Evolutionary conservation across 2,329 filamentous ascomycete genomes (phyloP).

Genomic region (Chrysoporthe puriensis): DNA sequence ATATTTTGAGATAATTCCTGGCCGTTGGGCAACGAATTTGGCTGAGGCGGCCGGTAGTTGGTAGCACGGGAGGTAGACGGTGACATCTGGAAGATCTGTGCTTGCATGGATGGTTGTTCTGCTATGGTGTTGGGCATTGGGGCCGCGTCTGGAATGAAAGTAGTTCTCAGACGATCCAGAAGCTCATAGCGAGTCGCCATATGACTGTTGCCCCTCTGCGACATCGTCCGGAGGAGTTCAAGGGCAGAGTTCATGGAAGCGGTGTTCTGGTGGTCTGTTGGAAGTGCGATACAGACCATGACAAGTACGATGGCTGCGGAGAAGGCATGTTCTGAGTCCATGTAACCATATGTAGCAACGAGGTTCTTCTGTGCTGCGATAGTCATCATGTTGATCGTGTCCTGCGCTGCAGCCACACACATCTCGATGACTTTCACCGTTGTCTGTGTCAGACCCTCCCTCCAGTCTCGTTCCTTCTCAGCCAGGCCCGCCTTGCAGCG

Average conservation of each 20-base stretch:
- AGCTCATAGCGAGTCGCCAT: conserved; percentile 44
- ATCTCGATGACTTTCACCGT: conserved; percentile 56
- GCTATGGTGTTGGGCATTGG: background rate
- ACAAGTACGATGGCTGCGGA: conserved; percentile 57
- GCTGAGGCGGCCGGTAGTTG: no score
- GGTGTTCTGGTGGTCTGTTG: conserved; percentile 45
- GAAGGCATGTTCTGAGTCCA: conserved; percentile 60
- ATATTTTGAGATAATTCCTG: background rate
- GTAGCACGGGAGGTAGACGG: background rate
- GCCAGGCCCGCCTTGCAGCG: conserved; percentile 43
- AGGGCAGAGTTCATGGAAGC: conserved; percentile 51
- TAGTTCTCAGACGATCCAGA: conserved; percentile 37
- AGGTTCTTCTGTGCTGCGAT: conserved; percentile 53
- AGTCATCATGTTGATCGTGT: conserved; percentile 53
- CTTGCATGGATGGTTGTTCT: background rate
- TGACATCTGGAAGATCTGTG: conserved; percentile 2
- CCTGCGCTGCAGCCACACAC: conserved; percentile 54
- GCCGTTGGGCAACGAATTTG: background rate
- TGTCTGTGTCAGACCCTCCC: conserved; percentile 49
- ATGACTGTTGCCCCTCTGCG: conserved; percentile 55
- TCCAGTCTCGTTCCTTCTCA: conserved; percentile 48
- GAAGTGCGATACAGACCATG: conserved; percentile 58
- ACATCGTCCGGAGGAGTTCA: conserved; percentile 52
- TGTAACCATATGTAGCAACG: conserved; percentile 60
- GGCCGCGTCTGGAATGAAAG: conserved; percentile 31